Conservation (phyloP, 176 grass and related monocot species). For the Oryza nivara region DNA sequence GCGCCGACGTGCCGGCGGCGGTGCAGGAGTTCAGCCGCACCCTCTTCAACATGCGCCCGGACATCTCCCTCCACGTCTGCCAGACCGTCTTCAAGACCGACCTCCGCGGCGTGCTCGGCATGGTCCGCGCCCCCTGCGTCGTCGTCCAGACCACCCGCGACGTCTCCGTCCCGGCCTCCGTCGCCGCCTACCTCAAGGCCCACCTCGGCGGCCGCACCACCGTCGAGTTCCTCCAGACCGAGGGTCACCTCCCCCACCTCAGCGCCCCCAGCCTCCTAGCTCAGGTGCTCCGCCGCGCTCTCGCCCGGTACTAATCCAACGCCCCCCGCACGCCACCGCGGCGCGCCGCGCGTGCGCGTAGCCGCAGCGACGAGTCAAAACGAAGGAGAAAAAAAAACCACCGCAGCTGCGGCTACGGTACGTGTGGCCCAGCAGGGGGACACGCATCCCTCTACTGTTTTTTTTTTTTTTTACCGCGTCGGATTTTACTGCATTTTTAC, state of each 20-base stretch:
- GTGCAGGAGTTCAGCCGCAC: slow-evolving; percentile 99
- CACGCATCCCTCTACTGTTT: not conserved
- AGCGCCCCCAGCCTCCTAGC: slow-evolving; percentile 80
- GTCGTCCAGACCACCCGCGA: slow-evolving; percentile 90
- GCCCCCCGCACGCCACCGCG: not conserved
- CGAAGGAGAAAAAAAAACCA: too few species aligned
- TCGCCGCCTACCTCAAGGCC: slow-evolving; percentile 67
- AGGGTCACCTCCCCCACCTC: slow-evolving; percentile 96
- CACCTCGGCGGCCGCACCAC: slow-evolving; percentile 80
- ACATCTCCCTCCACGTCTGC: slow-evolving; percentile 90
- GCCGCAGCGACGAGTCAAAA: not conserved
- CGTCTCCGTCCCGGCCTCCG: slow-evolving; percentile 85
- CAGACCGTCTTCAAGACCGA: slow-evolving; percentile 90
- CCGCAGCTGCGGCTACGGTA: not conserved
- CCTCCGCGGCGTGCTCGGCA: slow-evolving; percentile 70
- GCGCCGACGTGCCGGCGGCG: slow-evolving; percentile 84
- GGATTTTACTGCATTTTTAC: slow-evolving; percentile 26
- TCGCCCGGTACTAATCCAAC: slow-evolving; percentile 53
- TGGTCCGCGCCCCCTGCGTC: slow-evolving; percentile 71
- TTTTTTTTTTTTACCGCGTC: not conserved
- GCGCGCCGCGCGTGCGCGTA: too few species aligned
- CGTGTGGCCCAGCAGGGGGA: not conserved
- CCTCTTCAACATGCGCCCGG: slow-evolving; percentile 99
- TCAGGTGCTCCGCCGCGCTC: slow-evolving; percentile 70
- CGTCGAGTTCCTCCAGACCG: slow-evolving; percentile 73